Conservation (phyloP, 2,329 filamentous ascomycete species). For the Zymoseptoria crescenta region DNA sequence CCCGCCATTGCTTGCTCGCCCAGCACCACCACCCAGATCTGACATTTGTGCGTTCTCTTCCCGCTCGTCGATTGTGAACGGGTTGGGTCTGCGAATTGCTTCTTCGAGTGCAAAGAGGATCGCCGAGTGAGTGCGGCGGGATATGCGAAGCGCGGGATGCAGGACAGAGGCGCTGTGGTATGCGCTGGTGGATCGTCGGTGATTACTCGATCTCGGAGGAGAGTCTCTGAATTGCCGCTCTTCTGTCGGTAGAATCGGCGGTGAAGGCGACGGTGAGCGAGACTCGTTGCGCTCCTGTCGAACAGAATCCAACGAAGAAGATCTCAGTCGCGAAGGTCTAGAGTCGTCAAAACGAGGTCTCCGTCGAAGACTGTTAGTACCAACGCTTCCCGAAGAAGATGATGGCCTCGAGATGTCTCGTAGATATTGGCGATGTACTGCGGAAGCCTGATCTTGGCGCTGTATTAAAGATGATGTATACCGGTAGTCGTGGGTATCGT, state of each 20-base stretch:
- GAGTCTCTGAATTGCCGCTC: not conserved
- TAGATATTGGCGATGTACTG: slow-evolving; percentile 21
- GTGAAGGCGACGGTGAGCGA: slow-evolving; percentile 13
- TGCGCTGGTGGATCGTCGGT: slow-evolving; percentile 28
- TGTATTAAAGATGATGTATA: slow-evolving; percentile 44
- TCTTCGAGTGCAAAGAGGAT: slow-evolving; percentile 91
- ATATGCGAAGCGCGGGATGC: slow-evolving; percentile 60
- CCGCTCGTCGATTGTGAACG: slow-evolving; percentile 72
- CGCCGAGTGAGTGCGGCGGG: slow-evolving; percentile 75
- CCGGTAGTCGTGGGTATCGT: slow-evolving; percentile 46
- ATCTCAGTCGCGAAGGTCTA: slow-evolving; percentile 34
- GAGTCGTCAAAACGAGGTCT: slow-evolving; percentile 44
- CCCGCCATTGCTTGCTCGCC: slow-evolving; percentile 49
- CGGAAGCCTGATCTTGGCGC: slow-evolving; percentile 40
- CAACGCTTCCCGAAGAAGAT: slow-evolving; percentile 44
- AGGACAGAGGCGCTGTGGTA: slow-evolving; percentile 30
- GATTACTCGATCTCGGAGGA: slow-evolving; percentile 3
- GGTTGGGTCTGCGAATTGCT: slow-evolving; percentile 71
- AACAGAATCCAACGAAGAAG: slow-evolving; percentile 39
- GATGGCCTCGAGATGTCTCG: slow-evolving; percentile 40
- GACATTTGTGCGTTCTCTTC: slow-evolving; percentile 93
- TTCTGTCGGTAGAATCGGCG: slow-evolving; percentile 22
- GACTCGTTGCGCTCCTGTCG: slow-evolving; percentile 6
- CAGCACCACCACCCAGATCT: slow-evolving; percentile 58
- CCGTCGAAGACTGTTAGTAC: slow-evolving; percentile 44